Evolutionary conservation across 1,284 basidiomycete genomes (phyloP), one percentile per base, ranked within the genome.

Genomic region (Salmacisia buchloeana): DNA sequence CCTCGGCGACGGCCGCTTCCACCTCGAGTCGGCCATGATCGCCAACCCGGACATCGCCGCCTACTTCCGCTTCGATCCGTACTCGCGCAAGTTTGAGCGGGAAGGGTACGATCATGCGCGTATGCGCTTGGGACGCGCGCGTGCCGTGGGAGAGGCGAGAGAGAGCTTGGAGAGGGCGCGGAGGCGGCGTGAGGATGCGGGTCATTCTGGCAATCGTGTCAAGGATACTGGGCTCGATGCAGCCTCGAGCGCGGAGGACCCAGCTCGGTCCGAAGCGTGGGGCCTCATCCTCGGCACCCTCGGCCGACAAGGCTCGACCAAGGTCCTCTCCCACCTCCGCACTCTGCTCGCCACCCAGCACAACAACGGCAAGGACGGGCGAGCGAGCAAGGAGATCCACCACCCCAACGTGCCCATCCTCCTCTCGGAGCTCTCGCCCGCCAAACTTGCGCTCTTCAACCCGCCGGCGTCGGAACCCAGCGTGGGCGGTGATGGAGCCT

Each of bases 11-110:
- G 96, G 96, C 21, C 88, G 96, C 13, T 99, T 99, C 83, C 96
- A 98, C 78, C 85, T 98, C 18, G 96, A 99, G 81, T 90, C 91
- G 13, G 94, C 97, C 79, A 99, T 98, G 96, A 97, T 99, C 66
- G 92, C 92, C 33, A 99, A 99, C 80, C 96, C 96, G 0, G 82
- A 85, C n/a, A 86, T 97, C 25, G 92, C 94, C 12, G 94, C 96
- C 0, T 54, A 54, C 27, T 98, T 97, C 83, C 87, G 96, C 33
- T 99, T 97, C 81, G 96, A 98, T 76, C 96, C 96, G 3, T 99
- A 98, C 81, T 92, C 92, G 34, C 98, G 98, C 81, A 94, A 94
- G 75, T 85, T 99, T 63, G 97, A 94, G 3, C 83, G 92, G 68
- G 96, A 99, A 79, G 84, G 87, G 4, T 99, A 98, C 76, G 86